Conservation (phyloP, 495 filamentous ascomycete species). For the Aspergillus sclerotioniger region DNA sequence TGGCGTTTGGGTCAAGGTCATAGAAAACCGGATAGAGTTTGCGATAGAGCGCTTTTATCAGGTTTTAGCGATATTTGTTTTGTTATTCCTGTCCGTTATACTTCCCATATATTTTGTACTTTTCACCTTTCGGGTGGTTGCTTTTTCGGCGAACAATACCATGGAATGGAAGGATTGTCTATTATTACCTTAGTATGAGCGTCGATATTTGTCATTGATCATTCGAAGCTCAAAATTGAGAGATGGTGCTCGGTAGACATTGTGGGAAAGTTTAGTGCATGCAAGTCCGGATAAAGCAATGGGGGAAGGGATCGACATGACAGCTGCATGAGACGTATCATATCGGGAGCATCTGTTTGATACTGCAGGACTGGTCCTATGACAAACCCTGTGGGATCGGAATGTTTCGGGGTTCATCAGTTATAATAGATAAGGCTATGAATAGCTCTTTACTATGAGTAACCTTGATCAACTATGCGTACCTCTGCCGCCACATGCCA, state of each 20-base stretch:
- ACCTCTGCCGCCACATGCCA: too few relatives aligned
- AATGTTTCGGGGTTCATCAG: neutral
- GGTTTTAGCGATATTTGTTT: neutral
- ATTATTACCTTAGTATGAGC: neutral
- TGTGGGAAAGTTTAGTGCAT: neutral
- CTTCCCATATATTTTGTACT: neutral
- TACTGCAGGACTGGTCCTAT: neutral
- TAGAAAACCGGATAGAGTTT: conserved; percentile 11
- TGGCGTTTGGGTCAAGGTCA: conserved; percentile 11
- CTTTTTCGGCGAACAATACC: neutral
- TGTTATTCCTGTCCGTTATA: neutral
- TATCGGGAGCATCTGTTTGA: neutral
- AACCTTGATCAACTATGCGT: neutral
- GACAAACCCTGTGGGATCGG: neutral
- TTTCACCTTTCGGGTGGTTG: neutral
- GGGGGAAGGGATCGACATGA: neutral
- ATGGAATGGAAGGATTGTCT: neutral
- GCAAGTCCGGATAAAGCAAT: neutral
- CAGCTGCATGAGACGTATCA: conserved; percentile 5
- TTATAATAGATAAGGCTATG: neutral
- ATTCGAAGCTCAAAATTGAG: neutral
- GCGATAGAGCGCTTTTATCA: neutral
- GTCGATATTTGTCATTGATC: neutral
- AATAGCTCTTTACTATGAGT: neutral
- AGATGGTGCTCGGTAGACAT: neutral